phyloP scores from a whole-genome alignment of 768 basidiomycete species.

The Sistotremastrum suecicum region DNA sequence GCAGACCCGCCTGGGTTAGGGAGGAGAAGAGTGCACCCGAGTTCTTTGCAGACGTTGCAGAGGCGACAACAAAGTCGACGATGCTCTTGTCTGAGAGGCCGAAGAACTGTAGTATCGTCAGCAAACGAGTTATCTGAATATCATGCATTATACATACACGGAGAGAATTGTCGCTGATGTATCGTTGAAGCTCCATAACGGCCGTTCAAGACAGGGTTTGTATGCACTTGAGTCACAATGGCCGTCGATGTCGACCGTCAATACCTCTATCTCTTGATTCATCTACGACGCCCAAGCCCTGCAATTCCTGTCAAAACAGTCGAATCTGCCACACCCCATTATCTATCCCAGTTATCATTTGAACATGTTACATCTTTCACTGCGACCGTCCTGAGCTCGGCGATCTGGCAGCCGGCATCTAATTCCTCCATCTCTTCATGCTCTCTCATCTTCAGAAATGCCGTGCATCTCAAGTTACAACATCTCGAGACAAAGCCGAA shows the following conservation, averaged over 20 bases:
- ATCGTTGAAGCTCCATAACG: conserved; percentile 38
- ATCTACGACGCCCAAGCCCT: conserved; percentile 33
- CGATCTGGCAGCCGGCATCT: conserved; percentile 25
- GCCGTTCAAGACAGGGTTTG: too few relatives aligned
- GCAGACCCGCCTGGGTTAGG: conserved; percentile 65
- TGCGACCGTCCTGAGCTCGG: conserved; percentile 40
- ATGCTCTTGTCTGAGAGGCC: conserved; percentile 74
- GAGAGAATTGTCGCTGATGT: conserved; percentile 68
- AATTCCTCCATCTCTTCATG: conserved; percentile 20
- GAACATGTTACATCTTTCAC: conserved; percentile 29
- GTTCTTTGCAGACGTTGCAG: conserved; percentile 76
- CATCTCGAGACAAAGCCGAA: conserved; percentile 22
- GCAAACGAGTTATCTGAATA: neutral
- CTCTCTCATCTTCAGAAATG: conserved; percentile 42
- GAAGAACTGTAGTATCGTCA: conserved; percentile 42
- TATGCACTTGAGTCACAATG: neutral
- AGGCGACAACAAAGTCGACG: conserved; percentile 77
- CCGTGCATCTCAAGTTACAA: conserved; percentile 37
- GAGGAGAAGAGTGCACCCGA: conserved; percentile 65
- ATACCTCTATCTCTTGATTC: conserved; percentile 32
- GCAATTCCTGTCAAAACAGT: conserved; percentile 33
- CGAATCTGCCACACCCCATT: conserved; percentile 43
- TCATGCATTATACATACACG: conserved; percentile 28
- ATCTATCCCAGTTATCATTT: conserved; percentile 34
- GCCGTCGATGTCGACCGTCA: conserved; percentile 14